phyloP scores from a whole-genome alignment of 768 basidiomycete species.

The Calocera viscosa region DNA sequence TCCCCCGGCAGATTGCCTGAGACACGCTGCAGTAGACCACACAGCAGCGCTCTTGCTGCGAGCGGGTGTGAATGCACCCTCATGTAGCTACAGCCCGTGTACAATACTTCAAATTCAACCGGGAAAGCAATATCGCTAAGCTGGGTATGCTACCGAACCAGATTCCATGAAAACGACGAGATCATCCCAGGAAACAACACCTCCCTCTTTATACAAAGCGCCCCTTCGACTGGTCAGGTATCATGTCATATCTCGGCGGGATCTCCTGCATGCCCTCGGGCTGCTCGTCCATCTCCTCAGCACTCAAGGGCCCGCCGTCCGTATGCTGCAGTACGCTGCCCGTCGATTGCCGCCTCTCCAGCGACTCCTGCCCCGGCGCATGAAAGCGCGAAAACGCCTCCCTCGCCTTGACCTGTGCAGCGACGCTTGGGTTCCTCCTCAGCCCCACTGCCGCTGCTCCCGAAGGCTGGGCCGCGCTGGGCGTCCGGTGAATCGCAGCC shows the following conservation, averaged over 20 bases:
- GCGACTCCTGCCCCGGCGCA: not conserved
- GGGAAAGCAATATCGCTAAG: no score
- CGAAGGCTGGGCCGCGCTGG: not conserved
- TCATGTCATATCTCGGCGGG: slow-evolving; percentile 6
- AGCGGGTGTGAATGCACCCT: no score
- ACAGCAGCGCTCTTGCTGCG: no score
- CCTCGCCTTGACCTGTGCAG: not conserved
- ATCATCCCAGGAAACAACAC: no score
- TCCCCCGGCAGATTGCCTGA: no score
- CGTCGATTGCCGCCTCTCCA: not conserved
- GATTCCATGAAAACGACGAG: no score
- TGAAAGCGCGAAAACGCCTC: not conserved
- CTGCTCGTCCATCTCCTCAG: not conserved
- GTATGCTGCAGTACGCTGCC: not conserved
- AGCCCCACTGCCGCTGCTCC: not conserved
- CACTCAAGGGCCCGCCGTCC: not conserved
- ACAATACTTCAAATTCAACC: no score
- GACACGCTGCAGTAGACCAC: no score
- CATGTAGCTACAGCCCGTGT: no score
- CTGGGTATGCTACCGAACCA: no score
- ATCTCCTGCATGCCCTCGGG: not conserved
- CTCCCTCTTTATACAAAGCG: not conserved
- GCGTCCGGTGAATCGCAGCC: not conserved
- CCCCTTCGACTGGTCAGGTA: not conserved
- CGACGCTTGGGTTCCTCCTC: not conserved